Evolutionary conservation across 2,329 filamentous ascomycete genomes (phyloP).

Genomic region (Fusarium mundagurra): DNA sequence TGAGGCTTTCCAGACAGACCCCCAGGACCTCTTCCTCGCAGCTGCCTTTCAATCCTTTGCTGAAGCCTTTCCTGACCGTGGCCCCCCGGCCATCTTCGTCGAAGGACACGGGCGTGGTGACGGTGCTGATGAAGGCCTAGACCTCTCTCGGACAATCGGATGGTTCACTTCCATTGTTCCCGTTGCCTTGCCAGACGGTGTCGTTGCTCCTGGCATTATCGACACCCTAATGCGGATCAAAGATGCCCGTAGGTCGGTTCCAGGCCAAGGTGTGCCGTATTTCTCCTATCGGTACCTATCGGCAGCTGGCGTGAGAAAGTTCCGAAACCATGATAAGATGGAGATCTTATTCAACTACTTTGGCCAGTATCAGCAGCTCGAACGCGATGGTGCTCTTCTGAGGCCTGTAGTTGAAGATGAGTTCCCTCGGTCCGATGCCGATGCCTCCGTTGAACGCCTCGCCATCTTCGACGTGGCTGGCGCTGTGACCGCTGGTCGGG

Average conservation of each 20-base stretch:
- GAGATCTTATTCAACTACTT: background rate
- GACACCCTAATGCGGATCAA: background rate
- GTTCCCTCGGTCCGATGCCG: background rate
- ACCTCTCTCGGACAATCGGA: background rate
- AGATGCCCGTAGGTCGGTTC: background rate
- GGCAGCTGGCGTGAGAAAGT: background rate
- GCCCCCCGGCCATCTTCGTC: background rate
- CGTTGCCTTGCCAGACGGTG: background rate
- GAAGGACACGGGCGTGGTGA: background rate
- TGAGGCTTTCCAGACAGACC: background rate
- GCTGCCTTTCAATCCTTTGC: background rate
- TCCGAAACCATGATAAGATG: background rate
- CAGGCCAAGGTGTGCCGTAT: background rate
- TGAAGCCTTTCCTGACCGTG: background rate
- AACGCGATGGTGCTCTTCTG: background rate
- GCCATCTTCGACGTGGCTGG: background rate
- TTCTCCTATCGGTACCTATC: background rate
- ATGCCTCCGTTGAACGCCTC: background rate
- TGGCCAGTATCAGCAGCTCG: background rate
- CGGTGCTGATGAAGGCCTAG: background rate
- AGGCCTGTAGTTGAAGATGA: background rate
- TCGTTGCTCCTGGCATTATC: background rate
- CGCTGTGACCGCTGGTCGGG: background rate
- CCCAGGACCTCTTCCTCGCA: background rate
- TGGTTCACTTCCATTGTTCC: slow-evolving; percentile 2